Base-by-base conservation (phyloP, 768 basidiomycete species). In the Clitopilus hobsonii region DNA sequence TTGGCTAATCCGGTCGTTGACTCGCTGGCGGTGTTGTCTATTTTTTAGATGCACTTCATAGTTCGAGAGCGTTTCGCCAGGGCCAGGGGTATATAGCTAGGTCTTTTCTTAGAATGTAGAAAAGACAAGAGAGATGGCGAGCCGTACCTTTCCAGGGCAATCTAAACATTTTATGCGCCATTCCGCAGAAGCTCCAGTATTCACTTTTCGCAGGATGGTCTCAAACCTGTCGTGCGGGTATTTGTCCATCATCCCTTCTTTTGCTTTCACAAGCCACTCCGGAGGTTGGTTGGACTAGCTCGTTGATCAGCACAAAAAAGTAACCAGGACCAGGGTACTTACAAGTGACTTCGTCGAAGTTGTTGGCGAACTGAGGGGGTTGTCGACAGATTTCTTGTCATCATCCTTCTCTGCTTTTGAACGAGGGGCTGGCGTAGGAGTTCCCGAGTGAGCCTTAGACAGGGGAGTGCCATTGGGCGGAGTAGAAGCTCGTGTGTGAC, bases 41-140 rank as follows among this genome's bases (percentile, higher is more conserved):
- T 94, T 93, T 74, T 84, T 88, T 53, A 99, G 73, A 73, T 99
- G 96, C 10, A 97, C 89, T 65, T 94, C 90, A 61, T 94, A 98
- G 67, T 98, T 97, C 23, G 80, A 76, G 49, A 98, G 70, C 10
- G 91, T 90, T 70, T 95, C 88, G 6, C 81, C 88, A 10, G 91
- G 91, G 47, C 95, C 95, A 45, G 94, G 86, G 62, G 89, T 91
- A 76, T 97, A 98, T 55, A 97, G 69, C 86, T 94, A 63, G 28
- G 16, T 11, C 0, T 36, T 3, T 18, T 32, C 5, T 28, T 6
- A 28, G 23, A 23, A 3, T 18, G 22, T 7, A 28, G 27, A 2
- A 28, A 29, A 32, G n/a, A 25, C 47, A 5, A 18, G 23, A 23
- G 32, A 25, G 6, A 25, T 22, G 54, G 20, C n/a, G 26, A 38